Percentiles rank a stretch among this genome's conserved stretches.
These are phyloP conservation scores for Cystofilobasidium ferigula DNA, from an alignment of 768 basidiomycete species.

Conservation along the genomic window DNA sequence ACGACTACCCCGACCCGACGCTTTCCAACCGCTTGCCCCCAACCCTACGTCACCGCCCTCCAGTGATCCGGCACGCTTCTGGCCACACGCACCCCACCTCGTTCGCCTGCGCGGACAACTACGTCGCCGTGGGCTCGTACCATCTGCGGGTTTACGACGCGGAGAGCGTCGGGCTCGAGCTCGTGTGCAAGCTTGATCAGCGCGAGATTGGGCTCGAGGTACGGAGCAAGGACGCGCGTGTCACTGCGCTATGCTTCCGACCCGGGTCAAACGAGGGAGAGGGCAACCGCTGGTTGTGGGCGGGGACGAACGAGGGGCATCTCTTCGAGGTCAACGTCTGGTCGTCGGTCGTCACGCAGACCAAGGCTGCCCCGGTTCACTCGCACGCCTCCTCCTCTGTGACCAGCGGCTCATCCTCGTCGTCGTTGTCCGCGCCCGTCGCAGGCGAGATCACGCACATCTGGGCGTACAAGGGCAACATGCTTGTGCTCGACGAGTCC, in stretches of 20 bases:
- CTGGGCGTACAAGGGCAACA: slow-evolving; percentile 53
- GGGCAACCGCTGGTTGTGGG: slow-evolving; percentile 61
- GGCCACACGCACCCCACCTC: slow-evolving; percentile 32
- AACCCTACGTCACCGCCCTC: slow-evolving; percentile 33
- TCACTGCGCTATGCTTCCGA: slow-evolving; percentile 69
- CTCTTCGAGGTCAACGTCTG: slow-evolving; percentile 68
- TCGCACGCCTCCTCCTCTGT: slow-evolving; percentile 40
- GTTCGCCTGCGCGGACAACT: slow-evolving; percentile 38
- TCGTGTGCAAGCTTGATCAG: slow-evolving; percentile 47
- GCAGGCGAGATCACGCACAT: slow-evolving; percentile 48
- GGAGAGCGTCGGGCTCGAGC: slow-evolving; percentile 29
- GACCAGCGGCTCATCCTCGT: too few relatives aligned
- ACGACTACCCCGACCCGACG: slow-evolving; percentile 42
- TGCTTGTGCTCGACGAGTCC: slow-evolving; percentile 73
- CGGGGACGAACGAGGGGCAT: slow-evolving; percentile 83
- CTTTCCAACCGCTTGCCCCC: slow-evolving; percentile 42
- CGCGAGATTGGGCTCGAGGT: slow-evolving; percentile 48
- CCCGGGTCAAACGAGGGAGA: slow-evolving; percentile 42
- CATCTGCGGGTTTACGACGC: slow-evolving; percentile 38
- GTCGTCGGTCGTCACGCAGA: slow-evolving; percentile 49
- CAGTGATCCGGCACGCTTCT: slow-evolving; percentile 24
- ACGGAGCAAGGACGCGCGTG: slow-evolving; percentile 53
- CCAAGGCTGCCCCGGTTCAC: slow-evolving; percentile 52
- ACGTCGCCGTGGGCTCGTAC: slow-evolving; percentile 37
- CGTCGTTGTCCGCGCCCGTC: neutral